Evolutionary conservation across 768 basidiomycete species (phyloP).

Genomic region (Rossbeevera mucosa): DNA sequence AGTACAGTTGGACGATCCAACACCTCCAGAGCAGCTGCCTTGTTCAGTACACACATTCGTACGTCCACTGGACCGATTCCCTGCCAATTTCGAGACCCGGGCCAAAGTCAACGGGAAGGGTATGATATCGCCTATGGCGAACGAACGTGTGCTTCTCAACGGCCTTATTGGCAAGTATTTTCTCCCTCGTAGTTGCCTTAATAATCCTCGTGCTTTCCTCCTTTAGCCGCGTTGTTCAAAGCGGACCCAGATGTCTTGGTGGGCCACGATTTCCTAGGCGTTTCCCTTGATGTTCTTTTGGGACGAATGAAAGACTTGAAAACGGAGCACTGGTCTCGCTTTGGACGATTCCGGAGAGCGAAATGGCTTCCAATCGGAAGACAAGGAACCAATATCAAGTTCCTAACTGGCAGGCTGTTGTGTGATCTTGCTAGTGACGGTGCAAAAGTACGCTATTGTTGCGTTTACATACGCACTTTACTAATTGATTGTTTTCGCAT

Average conservation of each 20-base stretch:
- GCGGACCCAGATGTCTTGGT: constrained; percentile 93
- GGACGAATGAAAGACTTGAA: constrained; percentile 89
- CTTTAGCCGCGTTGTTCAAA: constrained; percentile 66
- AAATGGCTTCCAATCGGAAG: constrained; percentile 79
- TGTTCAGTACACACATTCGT: constrained; percentile 86
- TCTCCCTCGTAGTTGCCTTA: neutral
- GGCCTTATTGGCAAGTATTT: constrained; percentile 63
- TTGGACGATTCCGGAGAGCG: constrained; percentile 83
- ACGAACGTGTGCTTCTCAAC: constrained; percentile 83
- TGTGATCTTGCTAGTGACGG: constrained; percentile 94
- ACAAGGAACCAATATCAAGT: constrained; percentile 78
- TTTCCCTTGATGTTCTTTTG: constrained; percentile 84
- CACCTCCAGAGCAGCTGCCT: constrained; percentile 80
- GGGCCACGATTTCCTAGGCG: constrained; percentile 91
- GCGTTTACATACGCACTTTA: neutral
- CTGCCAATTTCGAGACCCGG: constrained; percentile 71
- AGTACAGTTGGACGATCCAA: constrained; percentile 90
- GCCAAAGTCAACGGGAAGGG: constrained; percentile 64
- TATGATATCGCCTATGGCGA: constrained; percentile 65
- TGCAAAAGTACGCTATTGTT: constrained; percentile 60
- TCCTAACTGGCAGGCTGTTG: constrained; percentile 79
- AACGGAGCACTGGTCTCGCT: constrained; percentile 88
- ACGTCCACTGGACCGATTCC: constrained; percentile 84
- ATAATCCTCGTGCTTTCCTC: neutral
- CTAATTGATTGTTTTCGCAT: constrained; percentile 1